Evolutionary conservation across 345 rosid genomes (phyloP).

Genomic region (Salix viminalis): DNA sequence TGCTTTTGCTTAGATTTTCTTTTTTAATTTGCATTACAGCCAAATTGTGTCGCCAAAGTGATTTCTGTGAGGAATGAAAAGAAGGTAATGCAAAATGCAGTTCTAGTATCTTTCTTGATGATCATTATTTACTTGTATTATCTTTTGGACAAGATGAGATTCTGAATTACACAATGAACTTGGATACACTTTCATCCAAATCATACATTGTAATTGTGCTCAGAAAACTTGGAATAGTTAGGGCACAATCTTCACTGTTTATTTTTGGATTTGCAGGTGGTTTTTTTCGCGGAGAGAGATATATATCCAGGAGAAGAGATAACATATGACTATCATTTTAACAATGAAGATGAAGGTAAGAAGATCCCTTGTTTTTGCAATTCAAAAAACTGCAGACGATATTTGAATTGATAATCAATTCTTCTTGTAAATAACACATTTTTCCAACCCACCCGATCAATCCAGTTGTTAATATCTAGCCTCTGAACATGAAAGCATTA

Average conservation of each 20-base stretch:
- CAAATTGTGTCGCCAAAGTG: slow-evolving; percentile 56
- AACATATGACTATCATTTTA: slow-evolving; percentile 56
- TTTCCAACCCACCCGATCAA: not conserved
- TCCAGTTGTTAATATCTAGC: not conserved
- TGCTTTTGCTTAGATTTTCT: slow-evolving; percentile 9
- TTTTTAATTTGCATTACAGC: slow-evolving; percentile 27
- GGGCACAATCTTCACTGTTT: not conserved
- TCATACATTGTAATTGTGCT: not conserved
- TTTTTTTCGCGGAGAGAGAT: slow-evolving; percentile 51
- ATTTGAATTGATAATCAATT: slow-evolving; percentile 35
- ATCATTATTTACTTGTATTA: not conserved
- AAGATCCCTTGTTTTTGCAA: slow-evolving; percentile 50
- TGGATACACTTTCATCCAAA: not conserved
- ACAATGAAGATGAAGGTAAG: slow-evolving; percentile 55
- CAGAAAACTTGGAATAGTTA: not conserved
- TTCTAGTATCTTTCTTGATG: no score
- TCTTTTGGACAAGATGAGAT: not conserved
- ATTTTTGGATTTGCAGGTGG: slow-evolving; percentile 35
- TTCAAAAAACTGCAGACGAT: slow-evolving; percentile 52
- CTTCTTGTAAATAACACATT: slow-evolving; percentile 15
- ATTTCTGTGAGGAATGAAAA: slow-evolving; percentile 50
- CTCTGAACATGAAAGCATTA: no score
- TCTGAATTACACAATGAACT: not conserved
- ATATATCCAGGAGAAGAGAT: slow-evolving; percentile 57
- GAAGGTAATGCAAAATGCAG: slow-evolving; percentile 33